These are phyloP conservation scores for Claviceps monticola DNA, from an alignment of 2,329 filamentous ascomycete species.

Conservation along the genomic window DNA sequence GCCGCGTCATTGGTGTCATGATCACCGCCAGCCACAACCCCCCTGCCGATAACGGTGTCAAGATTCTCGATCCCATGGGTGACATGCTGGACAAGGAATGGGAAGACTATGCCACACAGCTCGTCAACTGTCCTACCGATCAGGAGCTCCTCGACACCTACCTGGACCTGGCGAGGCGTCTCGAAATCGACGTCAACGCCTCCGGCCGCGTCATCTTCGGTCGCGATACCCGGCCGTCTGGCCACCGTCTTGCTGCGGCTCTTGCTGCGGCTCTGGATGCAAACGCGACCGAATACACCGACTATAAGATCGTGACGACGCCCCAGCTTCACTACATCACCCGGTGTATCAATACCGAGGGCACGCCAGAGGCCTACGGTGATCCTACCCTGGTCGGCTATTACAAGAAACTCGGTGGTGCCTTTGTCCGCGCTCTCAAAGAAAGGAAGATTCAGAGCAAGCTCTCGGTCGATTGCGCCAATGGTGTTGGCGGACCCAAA, in stretches of 20 bases:
- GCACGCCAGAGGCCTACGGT: conserved; percentile 76
- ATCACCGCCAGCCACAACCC: conserved; percentile 91
- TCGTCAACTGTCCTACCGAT: conserved; percentile 73
- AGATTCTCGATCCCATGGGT: conserved; percentile 92
- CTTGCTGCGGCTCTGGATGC: conserved; percentile 69
- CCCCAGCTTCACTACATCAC: conserved; percentile 97
- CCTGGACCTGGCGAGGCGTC: conserved; percentile 56
- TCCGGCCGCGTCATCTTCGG: conserved; percentile 77
- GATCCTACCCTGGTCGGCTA: conserved; percentile 83
- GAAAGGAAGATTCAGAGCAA: conserved; percentile 59
- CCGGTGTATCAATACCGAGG: conserved; percentile 84
- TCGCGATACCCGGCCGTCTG: conserved; percentile 85
- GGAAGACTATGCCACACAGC: conserved; percentile 76
- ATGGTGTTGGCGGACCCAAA: conserved; percentile 91
- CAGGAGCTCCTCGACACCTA: conserved; percentile 65
- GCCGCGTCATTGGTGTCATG: conserved; percentile 92
- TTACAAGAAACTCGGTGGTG: conserved; percentile 78
- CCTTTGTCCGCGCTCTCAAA: conserved; percentile 73
- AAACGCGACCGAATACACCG: conserved; percentile 58
- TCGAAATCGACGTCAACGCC: conserved; percentile 58
- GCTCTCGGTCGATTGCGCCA: conserved; percentile 86
- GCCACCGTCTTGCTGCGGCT: conserved; percentile 66
- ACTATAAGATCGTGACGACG: conserved; percentile 86
- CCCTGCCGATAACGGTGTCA: conserved; percentile 79
- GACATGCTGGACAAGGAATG: conserved; percentile 96